These are phyloP conservation scores for Collybiopsis confluens DNA, from an alignment of 768 basidiomycete genomes.

Conservation along the genomic window DNA sequence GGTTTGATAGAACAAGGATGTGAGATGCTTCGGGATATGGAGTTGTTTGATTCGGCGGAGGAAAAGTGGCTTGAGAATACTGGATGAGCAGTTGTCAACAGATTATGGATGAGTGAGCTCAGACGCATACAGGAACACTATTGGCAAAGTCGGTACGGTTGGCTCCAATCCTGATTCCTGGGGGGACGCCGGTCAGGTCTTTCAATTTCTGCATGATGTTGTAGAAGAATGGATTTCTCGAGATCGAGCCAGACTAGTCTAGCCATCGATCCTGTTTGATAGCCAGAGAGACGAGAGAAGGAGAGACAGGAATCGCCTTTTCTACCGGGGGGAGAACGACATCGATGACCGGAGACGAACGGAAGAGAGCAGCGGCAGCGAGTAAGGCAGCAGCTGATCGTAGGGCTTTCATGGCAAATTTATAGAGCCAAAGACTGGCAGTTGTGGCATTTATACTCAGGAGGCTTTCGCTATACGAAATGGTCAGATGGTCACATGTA, in stretches of 20 bases:
- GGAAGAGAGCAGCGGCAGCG: neutral
- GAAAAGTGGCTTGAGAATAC: constrained; percentile 31
- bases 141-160: constrained; percentile 37
- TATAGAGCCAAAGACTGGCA: no score
- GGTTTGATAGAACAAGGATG: constrained; percentile 35
- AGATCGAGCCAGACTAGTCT: constrained; percentile 39
- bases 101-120: neutral
- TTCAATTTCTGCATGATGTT: constrained; percentile 36
- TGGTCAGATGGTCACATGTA: neutral
- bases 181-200: constrained; percentile 30
- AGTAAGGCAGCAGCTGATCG: neutral
- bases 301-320: neutral
- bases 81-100: no score
- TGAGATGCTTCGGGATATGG: constrained; percentile 46
- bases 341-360: neutral
- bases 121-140: constrained; percentile 26
- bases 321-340: neutral
- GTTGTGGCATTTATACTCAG: no score
- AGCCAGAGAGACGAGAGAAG: constrained; percentile 39
- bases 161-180: constrained; percentile 38
- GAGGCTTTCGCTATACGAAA: no score
- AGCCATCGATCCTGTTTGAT: constrained; percentile 45
- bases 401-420: neutral
- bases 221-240: constrained; percentile 34
- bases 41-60: constrained; percentile 25